Percentiles rank a stretch among this genome's conserved stretches.
phyloP scores from a whole-genome alignment of 2,329 filamentous ascomycete genomes.

The Fusarium buxicola region DNA sequence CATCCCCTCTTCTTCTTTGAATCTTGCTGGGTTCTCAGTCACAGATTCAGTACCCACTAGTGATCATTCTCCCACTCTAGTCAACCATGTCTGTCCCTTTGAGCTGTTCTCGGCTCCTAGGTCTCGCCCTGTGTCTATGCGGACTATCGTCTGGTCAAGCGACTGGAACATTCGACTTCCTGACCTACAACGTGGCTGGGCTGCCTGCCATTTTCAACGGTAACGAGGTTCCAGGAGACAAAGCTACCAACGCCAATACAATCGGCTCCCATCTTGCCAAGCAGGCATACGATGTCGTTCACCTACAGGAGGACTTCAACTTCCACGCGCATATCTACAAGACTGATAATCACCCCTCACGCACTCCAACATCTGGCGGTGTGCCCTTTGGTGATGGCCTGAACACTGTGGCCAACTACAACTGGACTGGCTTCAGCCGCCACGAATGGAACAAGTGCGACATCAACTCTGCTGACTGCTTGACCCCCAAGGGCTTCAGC shows the following conservation, averaged over 20 bases:
- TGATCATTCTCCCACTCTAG: background rate
- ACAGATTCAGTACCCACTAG: background rate
- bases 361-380: slow-evolving; percentile 73
- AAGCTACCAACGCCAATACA: slow-evolving; percentile 64
- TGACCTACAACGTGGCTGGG: slow-evolving; percentile 71
- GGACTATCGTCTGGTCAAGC: slow-evolving; percentile 12
- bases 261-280: slow-evolving; percentile 69
- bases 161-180: slow-evolving; percentile 59
- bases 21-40: background rate
- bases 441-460: slow-evolving; percentile 71
- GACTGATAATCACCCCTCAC: slow-evolving; percentile 68
- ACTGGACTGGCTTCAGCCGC: slow-evolving; percentile 65
- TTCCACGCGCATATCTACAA: slow-evolving; percentile 73
- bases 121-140: slow-evolving; percentile 17
- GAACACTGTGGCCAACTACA: slow-evolving; percentile 70
- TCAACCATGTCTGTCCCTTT: slow-evolving; percentile 11
- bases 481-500: slow-evolving; percentile 77
- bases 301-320: slow-evolving; percentile 78
- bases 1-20: background rate
- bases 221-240: slow-evolving; percentile 71
- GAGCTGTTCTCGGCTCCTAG: slow-evolving; percentile 9
- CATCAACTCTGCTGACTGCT: slow-evolving; percentile 68
- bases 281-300: slow-evolving; percentile 70
- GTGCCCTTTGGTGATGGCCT: slow-evolving; percentile 72
- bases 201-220: slow-evolving; percentile 66